Percentiles rank a stretch among this genome's conserved stretches.
These are phyloP conservation scores for Yarrowia sp. DNA, from an alignment of 805 yeast genomes.

Conservation along the genomic window DNA sequence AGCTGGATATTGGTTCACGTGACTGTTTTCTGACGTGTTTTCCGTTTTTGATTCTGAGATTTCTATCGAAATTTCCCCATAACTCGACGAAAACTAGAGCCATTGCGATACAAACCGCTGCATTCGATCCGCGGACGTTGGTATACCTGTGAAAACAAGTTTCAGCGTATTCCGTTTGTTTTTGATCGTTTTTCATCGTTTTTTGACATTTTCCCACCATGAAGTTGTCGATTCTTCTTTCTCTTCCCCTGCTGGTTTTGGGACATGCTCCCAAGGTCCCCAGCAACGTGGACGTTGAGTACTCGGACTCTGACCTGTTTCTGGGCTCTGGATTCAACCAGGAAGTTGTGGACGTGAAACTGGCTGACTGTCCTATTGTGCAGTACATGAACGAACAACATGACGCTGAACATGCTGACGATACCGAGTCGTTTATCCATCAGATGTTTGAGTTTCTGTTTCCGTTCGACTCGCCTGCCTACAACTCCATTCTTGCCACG, in stretches of 20 bases:
- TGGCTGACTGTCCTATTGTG: constrained; percentile 42
- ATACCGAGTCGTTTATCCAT: constrained; percentile 38
- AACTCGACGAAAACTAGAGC: background rate
- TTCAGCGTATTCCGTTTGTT: too few relatives aligned
- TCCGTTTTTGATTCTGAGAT: too few relatives aligned
- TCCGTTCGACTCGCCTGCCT: constrained; percentile 48
- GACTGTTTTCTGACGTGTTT: too few relatives aligned
- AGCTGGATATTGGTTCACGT: too few relatives aligned
- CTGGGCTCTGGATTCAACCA: constrained; percentile 25
- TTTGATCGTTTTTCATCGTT: background rate
- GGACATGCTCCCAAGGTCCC: background rate
- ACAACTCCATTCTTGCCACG: constrained; percentile 62
- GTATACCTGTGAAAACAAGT: too few relatives aligned
- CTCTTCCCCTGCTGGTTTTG: background rate
- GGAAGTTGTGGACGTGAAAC: background rate
- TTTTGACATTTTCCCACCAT: background rate
- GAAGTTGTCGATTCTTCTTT: background rate
- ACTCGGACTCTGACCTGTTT: background rate
- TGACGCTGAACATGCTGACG: constrained; percentile 27
- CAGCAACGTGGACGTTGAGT: background rate
- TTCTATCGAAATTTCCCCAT: too few relatives aligned
- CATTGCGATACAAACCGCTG: background rate
- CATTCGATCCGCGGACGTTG: background rate
- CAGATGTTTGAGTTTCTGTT: constrained; percentile 42
- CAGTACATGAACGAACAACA: constrained; percentile 39